These are phyloP conservation scores for Aspergillus felis DNA, from an alignment of 2,329 filamentous ascomycete species.

Conservation along the genomic window DNA sequence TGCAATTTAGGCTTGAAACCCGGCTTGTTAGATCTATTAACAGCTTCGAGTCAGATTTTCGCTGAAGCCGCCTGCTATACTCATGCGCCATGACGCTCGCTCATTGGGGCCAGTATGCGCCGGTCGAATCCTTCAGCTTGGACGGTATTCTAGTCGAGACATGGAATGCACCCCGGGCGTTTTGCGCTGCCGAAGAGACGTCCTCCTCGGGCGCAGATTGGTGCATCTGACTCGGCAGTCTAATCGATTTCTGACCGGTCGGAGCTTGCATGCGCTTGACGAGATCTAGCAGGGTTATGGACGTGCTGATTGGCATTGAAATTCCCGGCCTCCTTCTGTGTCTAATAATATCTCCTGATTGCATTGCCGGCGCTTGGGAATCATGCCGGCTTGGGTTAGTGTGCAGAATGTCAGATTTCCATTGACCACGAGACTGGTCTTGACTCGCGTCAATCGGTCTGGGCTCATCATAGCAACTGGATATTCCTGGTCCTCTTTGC, in stretches of 20 bases:
- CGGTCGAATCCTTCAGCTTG: slow-evolving; percentile 11
- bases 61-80: slow-evolving; percentile 23
- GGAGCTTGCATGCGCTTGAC: neutral
- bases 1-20: slow-evolving; percentile 20
- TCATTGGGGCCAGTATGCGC: slow-evolving; percentile 26
- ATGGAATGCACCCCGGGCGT: slow-evolving; percentile 17
- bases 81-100: slow-evolving; percentile 4
- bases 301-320: slow-evolving; percentile 14
- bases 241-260: neutral
- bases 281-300: neutral
- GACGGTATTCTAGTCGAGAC: slow-evolving; percentile 16
- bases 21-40: slow-evolving; percentile 21
- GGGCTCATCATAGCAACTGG: neutral
- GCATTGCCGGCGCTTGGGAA: slow-evolving; percentile 17
- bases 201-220: slow-evolving; percentile 3
- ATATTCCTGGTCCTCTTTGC: neutral
- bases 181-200: slow-evolving; percentile 9
- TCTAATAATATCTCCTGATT: slow-evolving; percentile 5
- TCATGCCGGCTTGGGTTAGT: slow-evolving; percentile 21
- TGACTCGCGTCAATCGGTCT: neutral
- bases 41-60: slow-evolving; percentile 21
- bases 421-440: slow-evolving; percentile 1
- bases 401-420: slow-evolving; percentile 16
- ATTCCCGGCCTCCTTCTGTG: slow-evolving; percentile 5
- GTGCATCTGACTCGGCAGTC: slow-evolving; percentile 3